These are phyloP conservation scores for Thamnidium elegans DNA, from an alignment of 192 early-diverging fungal species.

Conservation along the genomic window DNA sequence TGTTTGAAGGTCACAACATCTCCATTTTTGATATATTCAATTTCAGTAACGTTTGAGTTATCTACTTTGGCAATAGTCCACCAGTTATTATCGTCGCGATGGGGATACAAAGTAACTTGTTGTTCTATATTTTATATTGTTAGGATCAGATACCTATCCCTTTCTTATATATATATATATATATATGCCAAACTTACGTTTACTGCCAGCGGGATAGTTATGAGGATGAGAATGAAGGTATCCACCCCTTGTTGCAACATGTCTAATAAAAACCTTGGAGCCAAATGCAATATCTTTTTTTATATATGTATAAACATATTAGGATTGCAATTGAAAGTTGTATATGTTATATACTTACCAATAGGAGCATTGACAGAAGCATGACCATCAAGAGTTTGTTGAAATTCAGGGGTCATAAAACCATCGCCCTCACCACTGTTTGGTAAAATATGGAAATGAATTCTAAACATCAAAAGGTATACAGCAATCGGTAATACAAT, in stretches of 20 bases:
- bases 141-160: not conserved
- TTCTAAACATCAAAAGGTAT: conserved; percentile 86
- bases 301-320: not conserved
- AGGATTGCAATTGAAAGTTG: not conserved
- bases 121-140: conserved; percentile 50
- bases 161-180: not conserved
- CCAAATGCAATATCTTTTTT: conserved; percentile 67
- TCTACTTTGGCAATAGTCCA: conserved; percentile 63
- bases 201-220: conserved; percentile 74
- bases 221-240: conserved; percentile 78
- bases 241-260: conserved; percentile 73
- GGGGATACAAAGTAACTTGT: conserved; percentile 80
- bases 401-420: conserved; percentile 94
- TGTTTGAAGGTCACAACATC: conserved; percentile 79
- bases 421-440: conserved; percentile 89
- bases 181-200: conserved; percentile 48
- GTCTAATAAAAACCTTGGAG: conserved; percentile 65
- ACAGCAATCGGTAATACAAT: conserved; percentile 79
- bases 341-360: conserved; percentile 32
- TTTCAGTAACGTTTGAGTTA: conserved; percentile 26
- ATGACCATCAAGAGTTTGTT: conserved; percentile 78
- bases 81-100: conserved; percentile 86
- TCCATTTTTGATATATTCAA: conserved; percentile 65
- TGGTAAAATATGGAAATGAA: conserved; percentile 85
- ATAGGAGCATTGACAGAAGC: conserved; percentile 42